Conservation (phyloP, 257 asterid genomes). For the Solanum clarkiae region DNA sequence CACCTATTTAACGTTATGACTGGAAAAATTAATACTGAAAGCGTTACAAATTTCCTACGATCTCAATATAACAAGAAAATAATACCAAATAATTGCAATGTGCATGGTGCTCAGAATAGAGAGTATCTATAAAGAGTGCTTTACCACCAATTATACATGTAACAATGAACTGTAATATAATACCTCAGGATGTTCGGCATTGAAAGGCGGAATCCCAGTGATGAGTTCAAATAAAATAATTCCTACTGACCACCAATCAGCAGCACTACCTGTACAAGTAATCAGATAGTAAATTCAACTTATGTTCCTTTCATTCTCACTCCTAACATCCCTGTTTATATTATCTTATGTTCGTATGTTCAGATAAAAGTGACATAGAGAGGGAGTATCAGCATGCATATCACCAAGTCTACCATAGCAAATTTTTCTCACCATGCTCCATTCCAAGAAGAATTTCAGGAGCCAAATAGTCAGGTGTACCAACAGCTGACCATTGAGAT, state of each 20-base stretch:
- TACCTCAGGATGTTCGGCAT: slow-evolving; percentile 86
- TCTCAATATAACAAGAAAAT: background rate
- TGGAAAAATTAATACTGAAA: background rate
- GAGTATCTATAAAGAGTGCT: background rate
- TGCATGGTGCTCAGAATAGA: background rate
- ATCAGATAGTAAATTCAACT: background rate
- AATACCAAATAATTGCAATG: background rate
- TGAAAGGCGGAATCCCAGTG: slow-evolving; percentile 77
- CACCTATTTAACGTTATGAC: background rate
- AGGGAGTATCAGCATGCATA: slow-evolving; percentile 11
- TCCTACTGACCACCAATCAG: slow-evolving; percentile 99
- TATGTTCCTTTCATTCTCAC: background rate
- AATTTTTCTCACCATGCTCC: slow-evolving; percentile 62
- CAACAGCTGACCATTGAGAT: slow-evolving; percentile 69
- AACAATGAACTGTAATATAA: background rate
- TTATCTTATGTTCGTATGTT: background rate
- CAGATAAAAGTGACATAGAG: background rate
- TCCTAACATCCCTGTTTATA: background rate
- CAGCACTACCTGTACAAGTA: slow-evolving; percentile 53
- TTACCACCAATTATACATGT: background rate
- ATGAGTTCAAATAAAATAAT: slow-evolving; percentile 71
- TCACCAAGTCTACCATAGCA: slow-evolving; percentile 6
- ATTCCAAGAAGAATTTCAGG: slow-evolving; percentile 98
- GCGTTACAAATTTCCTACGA: background rate
- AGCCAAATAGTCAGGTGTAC: slow-evolving; percentile 97